Evolutionary conservation across 2,329 filamentous ascomycete genomes (phyloP).

Genomic region (Fusarium sp.): DNA sequence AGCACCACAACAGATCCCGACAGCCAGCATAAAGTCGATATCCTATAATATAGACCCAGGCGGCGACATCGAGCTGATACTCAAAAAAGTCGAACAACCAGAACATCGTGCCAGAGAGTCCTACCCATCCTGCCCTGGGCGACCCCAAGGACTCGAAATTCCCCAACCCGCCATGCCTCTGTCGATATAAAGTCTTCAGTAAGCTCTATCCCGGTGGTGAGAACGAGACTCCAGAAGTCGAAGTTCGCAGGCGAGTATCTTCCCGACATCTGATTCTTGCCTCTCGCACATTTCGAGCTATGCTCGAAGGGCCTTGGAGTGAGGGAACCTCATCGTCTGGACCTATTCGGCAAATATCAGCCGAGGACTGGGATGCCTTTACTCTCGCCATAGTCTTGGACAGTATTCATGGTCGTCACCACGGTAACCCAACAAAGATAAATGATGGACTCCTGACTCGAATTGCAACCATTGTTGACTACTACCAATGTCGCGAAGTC

Average conservation of each 20-base stretch:
- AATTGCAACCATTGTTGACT: background rate
- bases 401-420: slow-evolving; percentile 5
- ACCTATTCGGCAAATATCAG: background rate
- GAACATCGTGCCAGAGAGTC: background rate
- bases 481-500: background rate
- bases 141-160: background rate
- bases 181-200: background rate
- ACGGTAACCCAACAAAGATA: background rate
- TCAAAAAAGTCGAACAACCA: background rate
- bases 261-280: background rate
- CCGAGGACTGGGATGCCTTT: background rate
- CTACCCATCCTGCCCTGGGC: no score
- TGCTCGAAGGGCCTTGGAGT: background rate
- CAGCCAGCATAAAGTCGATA: background rate
- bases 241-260: background rate
- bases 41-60: background rate
- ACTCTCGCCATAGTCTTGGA: background rate
- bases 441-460: background rate
- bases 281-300: background rate
- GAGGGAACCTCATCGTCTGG: background rate
- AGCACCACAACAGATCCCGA: background rate
- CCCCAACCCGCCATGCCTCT: background rate
- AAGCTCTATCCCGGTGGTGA: rapidly evolving
- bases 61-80: background rate
- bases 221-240: rapidly evolving